A percentile compares a stretch with the other conserved stretches of the same genome.
Conservation (phyloP, 352 stramenopile genomes). For the Phytopythium litorale region DNA sequence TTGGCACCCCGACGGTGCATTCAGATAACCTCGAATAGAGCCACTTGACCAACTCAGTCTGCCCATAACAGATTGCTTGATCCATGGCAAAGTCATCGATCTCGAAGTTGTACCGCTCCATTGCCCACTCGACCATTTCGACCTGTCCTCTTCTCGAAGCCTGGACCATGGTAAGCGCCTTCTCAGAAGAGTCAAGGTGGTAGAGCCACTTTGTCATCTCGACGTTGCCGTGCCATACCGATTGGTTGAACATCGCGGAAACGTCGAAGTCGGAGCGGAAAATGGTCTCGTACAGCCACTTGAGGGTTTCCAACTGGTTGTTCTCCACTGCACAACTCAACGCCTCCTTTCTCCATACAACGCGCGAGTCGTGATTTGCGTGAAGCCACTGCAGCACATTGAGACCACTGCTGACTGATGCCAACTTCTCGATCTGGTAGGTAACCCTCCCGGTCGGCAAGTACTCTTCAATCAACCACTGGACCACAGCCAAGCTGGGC, state of each 20-base stretch:
- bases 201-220: neutral
- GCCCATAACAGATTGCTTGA: neutral
- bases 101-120: neutral
- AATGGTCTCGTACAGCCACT: neutral
- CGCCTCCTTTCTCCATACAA: neutral
- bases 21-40: too few relatives aligned
- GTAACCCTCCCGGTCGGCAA: neutral
- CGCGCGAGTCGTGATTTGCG: neutral
- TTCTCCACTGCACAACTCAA: neutral
- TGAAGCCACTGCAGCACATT: neutral
- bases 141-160: conserved; percentile 18
- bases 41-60: neutral
- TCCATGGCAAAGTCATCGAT: neutral
- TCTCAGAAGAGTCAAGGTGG: neutral
- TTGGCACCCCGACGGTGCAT: too few relatives aligned
- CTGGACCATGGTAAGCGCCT: conserved; percentile 7
- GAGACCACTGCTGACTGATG: neutral
- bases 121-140: conserved; percentile 18
- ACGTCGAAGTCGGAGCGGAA: neutral
- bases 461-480: conserved; percentile 1
- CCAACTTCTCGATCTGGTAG: neutral
- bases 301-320: neutral
- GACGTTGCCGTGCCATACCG: neutral
- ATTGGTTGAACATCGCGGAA: neutral
- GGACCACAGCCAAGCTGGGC: neutral